Evolutionary conservation across 495 filamentous ascomycete species (phyloP), one percentile per base, ranked within the genome.

Genomic region (Podospora appendiculata): DNA sequence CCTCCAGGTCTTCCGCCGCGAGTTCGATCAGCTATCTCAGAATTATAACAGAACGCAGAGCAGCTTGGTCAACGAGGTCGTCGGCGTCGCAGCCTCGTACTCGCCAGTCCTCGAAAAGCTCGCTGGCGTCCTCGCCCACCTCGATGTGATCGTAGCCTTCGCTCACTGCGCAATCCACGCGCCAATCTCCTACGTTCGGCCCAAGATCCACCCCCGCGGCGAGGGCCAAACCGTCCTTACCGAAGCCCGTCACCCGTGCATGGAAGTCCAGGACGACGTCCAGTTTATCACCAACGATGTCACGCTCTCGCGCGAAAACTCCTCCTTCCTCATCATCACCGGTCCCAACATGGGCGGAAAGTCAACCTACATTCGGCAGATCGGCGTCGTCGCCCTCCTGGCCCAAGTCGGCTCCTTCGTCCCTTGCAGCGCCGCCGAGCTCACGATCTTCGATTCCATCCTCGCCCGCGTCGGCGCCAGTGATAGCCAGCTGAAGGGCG

Each of bases 311-410:
- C 81, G 91, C 11, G 88, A 84, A 47, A 78, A 78, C 40, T 94
- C 88, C 0, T 89, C 89, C 13, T 96, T 98, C 75, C 78, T 97
- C 12, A 94, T 96, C 72, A 96, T 96, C 70, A 98, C 93, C 1
- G 93, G 93, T 5, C 94, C 94, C 25, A 98, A 98, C 70, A 97
- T 97, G 94, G 93, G 93, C 57, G 93, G 93, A 58, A 99, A 99
- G 70, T 95, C 89, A 12, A 97, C 93, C 4, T 99, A 97, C 70
- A 99, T 99, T 67, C 88, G 94, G 9, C 91, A 96, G 64, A 96
- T 96, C 41, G 93, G 93, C 34, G 92, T 96, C 41, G 94, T 99
- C 53, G 94, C 93, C 1, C 80, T 99, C 19, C 94, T 99, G 92
- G 93, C 93, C 3, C 93, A 99, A 65, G 82, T 91, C 36, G 93